Conservation (phyloP, 2,329 filamentous ascomycete species). For the Ascochyta koolunga region DNA sequence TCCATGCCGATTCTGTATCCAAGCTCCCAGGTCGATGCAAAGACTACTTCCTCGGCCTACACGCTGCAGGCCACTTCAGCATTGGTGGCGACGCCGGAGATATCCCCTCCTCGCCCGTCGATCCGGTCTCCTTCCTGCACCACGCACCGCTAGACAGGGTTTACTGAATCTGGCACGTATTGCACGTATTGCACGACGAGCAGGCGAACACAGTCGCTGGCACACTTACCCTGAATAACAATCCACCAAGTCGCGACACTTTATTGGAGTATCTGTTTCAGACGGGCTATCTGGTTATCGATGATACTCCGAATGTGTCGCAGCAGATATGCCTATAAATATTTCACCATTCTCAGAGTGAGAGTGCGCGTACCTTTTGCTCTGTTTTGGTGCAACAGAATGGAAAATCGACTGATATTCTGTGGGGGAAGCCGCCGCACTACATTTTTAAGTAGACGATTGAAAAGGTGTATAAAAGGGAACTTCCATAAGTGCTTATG, state of each 20-base stretch:
- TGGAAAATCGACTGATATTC: conserved; percentile 48
- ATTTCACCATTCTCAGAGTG: too few species aligned
- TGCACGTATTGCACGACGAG: conserved; percentile 19
- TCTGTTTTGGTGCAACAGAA: too few species aligned
- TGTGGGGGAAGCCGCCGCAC: conserved; percentile 51
- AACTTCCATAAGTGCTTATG: too few species aligned
- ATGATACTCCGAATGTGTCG: conserved; percentile 28
- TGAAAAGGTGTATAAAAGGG: neutral
- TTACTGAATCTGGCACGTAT: conserved; percentile 56
- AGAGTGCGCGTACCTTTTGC: too few species aligned
- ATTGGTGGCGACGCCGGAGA: conserved; percentile 46
- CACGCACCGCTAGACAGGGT: conserved; percentile 55
- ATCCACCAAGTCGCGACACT: conserved; percentile 52
- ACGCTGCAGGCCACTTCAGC: conserved; percentile 48
- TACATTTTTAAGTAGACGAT: conserved; percentile 49
- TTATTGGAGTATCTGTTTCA: conserved; percentile 53
- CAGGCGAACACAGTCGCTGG: conserved; percentile 23
- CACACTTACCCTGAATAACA: conserved; percentile 53
- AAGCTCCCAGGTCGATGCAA: conserved; percentile 21
- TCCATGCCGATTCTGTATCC: neutral
- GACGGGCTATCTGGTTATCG: conserved; percentile 44
- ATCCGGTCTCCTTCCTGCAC: conserved; percentile 53
- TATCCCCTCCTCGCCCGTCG: conserved; percentile 52
- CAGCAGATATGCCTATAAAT: too few species aligned
- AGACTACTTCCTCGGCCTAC: conserved; percentile 42